These are phyloP conservation scores for Blastobotrys illinoisensis DNA, from an alignment of 1,139 yeast genomes.

Conservation along the genomic window DNA sequence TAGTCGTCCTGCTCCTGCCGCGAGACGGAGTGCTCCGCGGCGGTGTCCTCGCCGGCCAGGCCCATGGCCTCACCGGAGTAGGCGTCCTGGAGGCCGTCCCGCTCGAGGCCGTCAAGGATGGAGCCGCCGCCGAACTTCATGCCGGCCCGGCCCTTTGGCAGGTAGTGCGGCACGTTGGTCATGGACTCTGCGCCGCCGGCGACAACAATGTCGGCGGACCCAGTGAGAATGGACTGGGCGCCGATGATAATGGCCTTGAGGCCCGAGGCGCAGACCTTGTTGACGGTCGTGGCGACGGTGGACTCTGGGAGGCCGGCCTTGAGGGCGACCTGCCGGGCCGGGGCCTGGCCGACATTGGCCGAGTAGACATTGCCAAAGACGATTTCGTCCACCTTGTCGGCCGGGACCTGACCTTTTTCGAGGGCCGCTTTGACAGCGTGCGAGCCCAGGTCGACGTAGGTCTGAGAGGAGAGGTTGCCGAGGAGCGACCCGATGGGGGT, in stretches of 20 bases:
- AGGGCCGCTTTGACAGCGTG: slow-evolving; percentile 86
- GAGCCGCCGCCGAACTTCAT: slow-evolving; percentile 80
- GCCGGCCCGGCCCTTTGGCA: slow-evolving; percentile 81
- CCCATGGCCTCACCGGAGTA: slow-evolving; percentile 90
- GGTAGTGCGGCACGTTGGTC: slow-evolving; percentile 92
- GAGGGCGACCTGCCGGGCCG: slow-evolving; percentile 95
- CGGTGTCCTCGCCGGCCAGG: slow-evolving; percentile 93
- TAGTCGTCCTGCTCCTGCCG: slow-evolving; percentile 78
- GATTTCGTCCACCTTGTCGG: slow-evolving; percentile 77
- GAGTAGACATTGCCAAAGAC: slow-evolving; percentile 89
- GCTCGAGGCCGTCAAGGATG: slow-evolving; percentile 80
- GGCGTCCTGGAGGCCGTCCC: slow-evolving; percentile 89
- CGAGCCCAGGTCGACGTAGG: slow-evolving; percentile 82
- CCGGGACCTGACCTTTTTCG: slow-evolving; percentile 72
- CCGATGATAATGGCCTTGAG: slow-evolving; percentile 86
- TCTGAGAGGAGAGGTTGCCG: slow-evolving; percentile 69
- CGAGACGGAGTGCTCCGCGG: slow-evolving; percentile 57
- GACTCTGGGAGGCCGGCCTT: slow-evolving; percentile 78
- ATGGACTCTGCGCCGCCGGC: slow-evolving; percentile 98
- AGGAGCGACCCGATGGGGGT: slow-evolving; percentile 95
- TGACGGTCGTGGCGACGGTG: slow-evolving; percentile 81
- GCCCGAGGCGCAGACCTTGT: slow-evolving; percentile 97
- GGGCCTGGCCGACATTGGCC: slow-evolving; percentile 95
- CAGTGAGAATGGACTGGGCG: slow-evolving; percentile 84
- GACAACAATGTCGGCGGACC: slow-evolving; percentile 85